Evolutionary conservation across 139 green algal species (phyloP).

Genomic region (Monoraphidium neglectum): DNA sequence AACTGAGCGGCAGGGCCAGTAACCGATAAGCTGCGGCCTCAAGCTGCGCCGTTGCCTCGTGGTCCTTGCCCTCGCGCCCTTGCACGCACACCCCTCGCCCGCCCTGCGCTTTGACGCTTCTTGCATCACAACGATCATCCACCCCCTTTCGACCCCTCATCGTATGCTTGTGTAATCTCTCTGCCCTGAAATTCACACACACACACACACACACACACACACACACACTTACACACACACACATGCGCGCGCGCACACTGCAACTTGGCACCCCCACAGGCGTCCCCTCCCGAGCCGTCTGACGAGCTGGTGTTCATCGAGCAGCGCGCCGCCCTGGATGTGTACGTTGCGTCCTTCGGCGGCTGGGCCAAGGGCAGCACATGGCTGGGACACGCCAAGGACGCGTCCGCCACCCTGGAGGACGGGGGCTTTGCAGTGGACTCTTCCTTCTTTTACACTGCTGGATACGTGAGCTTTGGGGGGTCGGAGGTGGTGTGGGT

Average conservation of each 20-base stretch:
- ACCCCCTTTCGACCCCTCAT: too few relatives aligned
- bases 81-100: too few relatives aligned
- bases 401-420: slow-evolving; percentile 23
- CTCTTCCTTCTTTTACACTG: slow-evolving; percentile 35
- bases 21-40: too few relatives aligned
- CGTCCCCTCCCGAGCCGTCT: slow-evolving; percentile 49
- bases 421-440: slow-evolving; percentile 1
- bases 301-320: slow-evolving; percentile 53
- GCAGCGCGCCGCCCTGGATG: slow-evolving; percentile 18
- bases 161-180: too few relatives aligned
- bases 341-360: slow-evolving; percentile 61
- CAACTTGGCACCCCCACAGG: slow-evolving; percentile 25
- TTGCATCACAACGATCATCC: too few relatives aligned
- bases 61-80: too few relatives aligned
- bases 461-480: slow-evolving; percentile 42
- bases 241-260: neutral
- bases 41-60: too few relatives aligned
- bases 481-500: too few relatives aligned
- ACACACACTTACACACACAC: neutral
- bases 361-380: slow-evolving; percentile 52
- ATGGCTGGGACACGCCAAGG: slow-evolving; percentile 36
- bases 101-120: too few relatives aligned
- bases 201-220: neutral
- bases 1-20: too few relatives aligned
- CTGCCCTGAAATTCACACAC: neutral